Evolutionary conservation across 2,329 filamentous ascomycete genomes (phyloP).

Genomic region (Nemania diffusa): DNA sequence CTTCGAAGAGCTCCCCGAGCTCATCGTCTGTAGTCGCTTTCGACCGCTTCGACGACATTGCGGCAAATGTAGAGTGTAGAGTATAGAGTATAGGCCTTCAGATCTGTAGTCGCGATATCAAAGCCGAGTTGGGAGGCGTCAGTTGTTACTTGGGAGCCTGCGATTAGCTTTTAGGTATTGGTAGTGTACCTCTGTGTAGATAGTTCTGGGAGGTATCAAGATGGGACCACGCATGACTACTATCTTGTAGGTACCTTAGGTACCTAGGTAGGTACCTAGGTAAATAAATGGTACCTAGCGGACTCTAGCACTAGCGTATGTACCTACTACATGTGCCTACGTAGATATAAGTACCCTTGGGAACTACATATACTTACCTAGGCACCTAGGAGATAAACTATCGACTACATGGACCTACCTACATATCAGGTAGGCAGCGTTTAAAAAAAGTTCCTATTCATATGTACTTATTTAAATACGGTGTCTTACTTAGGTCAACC

Average conservation of each 20-base stretch:
- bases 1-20: constrained; percentile 73
- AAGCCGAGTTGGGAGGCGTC: constrained; percentile 8
- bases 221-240: too few relatives aligned
- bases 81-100: neutral
- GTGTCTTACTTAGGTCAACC: too few relatives aligned
- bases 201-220: too few relatives aligned
- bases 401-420: neutral
- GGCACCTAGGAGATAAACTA: neutral
- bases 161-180: too few relatives aligned
- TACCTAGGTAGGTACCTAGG: neutral
- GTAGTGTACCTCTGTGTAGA: neutral
- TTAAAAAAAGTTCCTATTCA: too few relatives aligned
- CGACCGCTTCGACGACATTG: constrained; percentile 70
- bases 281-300: neutral
- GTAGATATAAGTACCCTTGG: too few relatives aligned
- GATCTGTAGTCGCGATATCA: neutral
- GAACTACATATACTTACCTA: neutral
- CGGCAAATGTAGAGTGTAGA: constrained; percentile 32
- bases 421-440: neutral
- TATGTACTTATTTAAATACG: too few relatives aligned
- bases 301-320: neutral
- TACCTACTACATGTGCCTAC: neutral
- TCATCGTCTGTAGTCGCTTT: constrained; percentile 71
- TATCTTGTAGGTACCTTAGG: neutral
- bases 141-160: too few relatives aligned